Base-by-base conservation (phyloP, 805 yeast species). In the Metschnikowia rubicola region DNA sequence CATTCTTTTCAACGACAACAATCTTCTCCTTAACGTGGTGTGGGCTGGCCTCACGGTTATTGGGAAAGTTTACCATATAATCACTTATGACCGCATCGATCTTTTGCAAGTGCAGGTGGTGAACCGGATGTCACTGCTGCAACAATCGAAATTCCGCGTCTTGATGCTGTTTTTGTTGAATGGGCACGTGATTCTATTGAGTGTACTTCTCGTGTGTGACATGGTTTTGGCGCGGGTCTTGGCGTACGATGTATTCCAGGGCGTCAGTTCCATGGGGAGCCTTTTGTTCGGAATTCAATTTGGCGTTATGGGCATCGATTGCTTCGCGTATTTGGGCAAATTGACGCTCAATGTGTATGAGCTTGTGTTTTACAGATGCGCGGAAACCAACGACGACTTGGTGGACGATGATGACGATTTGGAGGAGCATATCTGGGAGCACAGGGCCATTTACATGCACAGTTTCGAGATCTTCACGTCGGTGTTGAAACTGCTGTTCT, bases 201-300 rank as follows among this genome's bases (percentile, higher is more conserved):
- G 68, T 0, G 35, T 75, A 1, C 73, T 85, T 38, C 61, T 78
- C 3, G 58, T 65, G 4, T 51, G 77, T 10, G 94, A 88, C 64
- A 67, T 74, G 51, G 58, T 66, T 19, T 64, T 83, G 48, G 78
- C 86, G 29, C 70, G 70, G 41, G 66, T 76, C 26, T 77, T 86
- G 55, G 75, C 83, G n/a, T 78, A 79, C 52, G 79, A 75, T 51
- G 71, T 78, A 1, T 78, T 78, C 52, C 73, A 71, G 45, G 76
- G 76, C 33, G 67, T 67, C 53, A 80, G 69, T 44, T 66, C 87
- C 15, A 77, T 80, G 39, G 74, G 80, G 3, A 80, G 81, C 55
- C 67, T 86, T 35, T 73, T 84, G 44, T 83, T 88, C 62, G 91
- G 90, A 1, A 83, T 88, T 61, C 94, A 88, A 58, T 84, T 84